Conservation (phyloP, 2,329 filamentous ascomycete genomes). For the Anisogramma anomala region DNA sequence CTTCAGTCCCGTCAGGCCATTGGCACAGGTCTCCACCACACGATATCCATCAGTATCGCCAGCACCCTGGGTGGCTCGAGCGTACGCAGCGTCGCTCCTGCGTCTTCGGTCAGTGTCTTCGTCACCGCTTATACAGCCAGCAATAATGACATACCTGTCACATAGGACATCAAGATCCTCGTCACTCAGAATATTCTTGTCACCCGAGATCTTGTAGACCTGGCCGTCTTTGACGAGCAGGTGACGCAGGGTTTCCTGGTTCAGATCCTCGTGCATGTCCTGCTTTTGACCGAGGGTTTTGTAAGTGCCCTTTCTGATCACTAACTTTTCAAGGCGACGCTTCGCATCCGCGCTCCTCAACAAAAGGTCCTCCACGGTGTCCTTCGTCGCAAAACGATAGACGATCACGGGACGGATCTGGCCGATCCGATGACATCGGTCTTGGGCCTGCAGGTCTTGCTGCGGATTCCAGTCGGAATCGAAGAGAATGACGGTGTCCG, state of each 20-base stretch:
- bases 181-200: slow-evolving; percentile 58
- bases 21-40: slow-evolving; percentile 64
- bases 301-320: slow-evolving; percentile 89
- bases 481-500: slow-evolving; percentile 87
- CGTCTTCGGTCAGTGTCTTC: neutral
- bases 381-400: slow-evolving; percentile 85
- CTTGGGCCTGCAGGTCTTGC: slow-evolving; percentile 91
- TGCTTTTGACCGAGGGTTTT: slow-evolving; percentile 55
- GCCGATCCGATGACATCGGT: slow-evolving; percentile 88
- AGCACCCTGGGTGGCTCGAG: slow-evolving; percentile 64
- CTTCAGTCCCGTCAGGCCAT: slow-evolving; percentile 30
- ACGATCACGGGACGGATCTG: slow-evolving; percentile 87
- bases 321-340: slow-evolving; percentile 79
- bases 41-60: slow-evolving; percentile 61
- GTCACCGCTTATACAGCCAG: neutral
- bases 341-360: slow-evolving; percentile 85
- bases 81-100: slow-evolving; percentile 49
- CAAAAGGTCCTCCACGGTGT: slow-evolving; percentile 80
- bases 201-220: slow-evolving; percentile 46
- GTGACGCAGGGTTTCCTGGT: slow-evolving; percentile 49
- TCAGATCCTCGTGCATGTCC: slow-evolving; percentile 39
- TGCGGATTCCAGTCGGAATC: slow-evolving; percentile 91
- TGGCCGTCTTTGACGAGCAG: slow-evolving; percentile 62
- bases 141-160: slow-evolving; percentile 42
- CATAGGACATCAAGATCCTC: slow-evolving; percentile 67